Evolutionary conservation across 2,329 filamentous ascomycete genomes (phyloP), one percentile per base, ranked within the genome.

Genomic region (Ophiocordyceps camponoti-floridani): DNA sequence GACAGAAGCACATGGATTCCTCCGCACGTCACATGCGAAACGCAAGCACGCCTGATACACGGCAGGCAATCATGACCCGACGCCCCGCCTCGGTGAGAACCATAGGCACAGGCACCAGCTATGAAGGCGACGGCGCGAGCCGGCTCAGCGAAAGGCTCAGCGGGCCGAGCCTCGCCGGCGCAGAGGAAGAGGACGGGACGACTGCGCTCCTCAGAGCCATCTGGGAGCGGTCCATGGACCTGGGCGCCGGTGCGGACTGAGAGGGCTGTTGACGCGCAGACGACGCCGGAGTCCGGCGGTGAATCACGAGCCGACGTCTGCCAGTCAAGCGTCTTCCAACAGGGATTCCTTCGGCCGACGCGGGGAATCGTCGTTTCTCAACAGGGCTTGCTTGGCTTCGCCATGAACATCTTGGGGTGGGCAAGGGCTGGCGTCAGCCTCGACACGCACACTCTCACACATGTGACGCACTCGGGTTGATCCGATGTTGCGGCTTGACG

Each of bases 221-320:
- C 43, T 80, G 76, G 76, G 75, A 79, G 41, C 78, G 73, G 63
- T 72, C 66, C 43, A 62, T 68, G 56, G 72, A 77, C 52, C 59
- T 77, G 47, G 71, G 72, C 52, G 68, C 69, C 27, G 77, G 74
- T 52, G 52, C 54, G 11, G 53, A 56, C 35, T 57, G 43, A 46
- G 44, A 1, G 26, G 43, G 35, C 37, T 10, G 18, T 35, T 16
- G 30, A 11, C 26, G 23, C 31, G 23, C 45, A 13, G 14, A 13
- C 40, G 33, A 11, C 30, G 7, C 16, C 14, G n/a, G 18, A 30
- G 26, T 14, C 23, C 30, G 13, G 12, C 16, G 5, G 11, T 12
- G 30, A n/a, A 37, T 27, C 16, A 27, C 43, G 27, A 31, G 23
- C 40, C 28, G 12, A 13, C 19, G 31, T 33, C 12, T 41, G 14